Base-by-base conservation (phyloP, 225 moss, liverwort and hornwort species). In the Anthoceros angustus region DNA sequence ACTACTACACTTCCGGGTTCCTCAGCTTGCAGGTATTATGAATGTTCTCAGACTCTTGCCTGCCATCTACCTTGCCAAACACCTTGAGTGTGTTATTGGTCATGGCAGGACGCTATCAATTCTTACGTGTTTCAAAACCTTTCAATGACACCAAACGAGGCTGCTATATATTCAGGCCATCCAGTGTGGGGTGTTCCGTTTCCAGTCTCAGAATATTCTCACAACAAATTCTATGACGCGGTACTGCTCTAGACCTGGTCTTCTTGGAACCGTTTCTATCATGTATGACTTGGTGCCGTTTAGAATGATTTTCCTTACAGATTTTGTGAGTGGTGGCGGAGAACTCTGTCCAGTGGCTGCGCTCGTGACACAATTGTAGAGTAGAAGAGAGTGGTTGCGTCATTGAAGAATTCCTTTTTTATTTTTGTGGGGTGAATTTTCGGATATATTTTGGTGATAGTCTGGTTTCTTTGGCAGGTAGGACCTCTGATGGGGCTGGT, bases 401-500 rank as follows among this genome's bases (percentile, higher is more conserved):
- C 41, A n/a, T 41, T 41, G 41, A 40, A 8, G 6, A 40, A 23
- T 10, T 41, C n/a, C n/a, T 4, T 12, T 42, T 66, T 66, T 6
- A 12, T 66, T 15, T 24, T 24, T 62, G 38, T 26, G 24, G 25
- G 18, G 40, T 39, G 12, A 12, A 41, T 67, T 49, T 39, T 50
- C 9, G 55, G 60, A 12, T 12, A 15, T 40, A 14, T 64, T 42
- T 21, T 42, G 20, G 15, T 78, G 62, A 71, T 78, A 72, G 63
- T 62, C 48, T 18, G 24, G 20, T 1, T 12, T 48, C 18, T 71
- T 62, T 80, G 65, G 63, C 86, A 93, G 93, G 87, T 94, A 61
- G 94, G 94, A 75, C 88, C 90, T 42, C 79, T 90, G 94, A 79
- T 94, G 82, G 94, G 94, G 24, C 80, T 94, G 63, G 66, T 94